These are phyloP conservation scores for Clarireedia homoeocarpa DNA, from an alignment of 2,329 filamentous ascomycete species.

Conservation along the genomic window DNA sequence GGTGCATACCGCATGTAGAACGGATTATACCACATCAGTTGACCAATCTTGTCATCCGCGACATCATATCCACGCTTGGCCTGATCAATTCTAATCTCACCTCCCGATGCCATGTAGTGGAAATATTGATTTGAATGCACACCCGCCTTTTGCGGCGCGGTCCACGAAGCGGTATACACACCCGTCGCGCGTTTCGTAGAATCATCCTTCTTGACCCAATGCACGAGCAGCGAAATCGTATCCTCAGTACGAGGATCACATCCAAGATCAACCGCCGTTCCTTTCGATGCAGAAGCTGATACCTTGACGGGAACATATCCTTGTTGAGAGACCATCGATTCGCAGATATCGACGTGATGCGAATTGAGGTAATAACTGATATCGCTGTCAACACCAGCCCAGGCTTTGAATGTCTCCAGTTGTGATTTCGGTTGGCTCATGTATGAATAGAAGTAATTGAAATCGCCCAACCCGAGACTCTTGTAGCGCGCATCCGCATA, in stretches of 20 bases:
- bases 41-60: slow-evolving; percentile 65
- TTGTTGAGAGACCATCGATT: slow-evolving; percentile 72
- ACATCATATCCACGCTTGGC: slow-evolving; percentile 93
- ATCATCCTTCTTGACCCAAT: slow-evolving; percentile 71
- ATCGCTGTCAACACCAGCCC: slow-evolving; percentile 78
- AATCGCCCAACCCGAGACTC: slow-evolving; percentile 73
- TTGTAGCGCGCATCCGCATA: slow-evolving; percentile 81
- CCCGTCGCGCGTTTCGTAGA: slow-evolving; percentile 68
- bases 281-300: slow-evolving; percentile 68
- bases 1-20: slow-evolving; percentile 95
- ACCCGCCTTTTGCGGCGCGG: slow-evolving; percentile 82
- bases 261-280: slow-evolving; percentile 69
- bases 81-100: slow-evolving; percentile 86
- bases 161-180: slow-evolving; percentile 93
- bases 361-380: slow-evolving; percentile 96
- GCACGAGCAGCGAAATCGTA: slow-evolving; percentile 83
- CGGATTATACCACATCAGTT: slow-evolving; percentile 83
- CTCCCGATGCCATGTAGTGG: slow-evolving; percentile 79
- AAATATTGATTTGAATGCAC: slow-evolving; percentile 98
- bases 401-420: slow-evolving; percentile 28
- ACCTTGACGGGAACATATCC: slow-evolving; percentile 74
- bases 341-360: slow-evolving; percentile 88
- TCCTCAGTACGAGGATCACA: slow-evolving; percentile 80
- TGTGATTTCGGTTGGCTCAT: slow-evolving; percentile 27
- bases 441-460: slow-evolving; percentile 98